These are phyloP conservation scores for Paratrimastix pyriformis DNA, from an alignment of 78 protist species.

Conservation along the genomic window DNA sequence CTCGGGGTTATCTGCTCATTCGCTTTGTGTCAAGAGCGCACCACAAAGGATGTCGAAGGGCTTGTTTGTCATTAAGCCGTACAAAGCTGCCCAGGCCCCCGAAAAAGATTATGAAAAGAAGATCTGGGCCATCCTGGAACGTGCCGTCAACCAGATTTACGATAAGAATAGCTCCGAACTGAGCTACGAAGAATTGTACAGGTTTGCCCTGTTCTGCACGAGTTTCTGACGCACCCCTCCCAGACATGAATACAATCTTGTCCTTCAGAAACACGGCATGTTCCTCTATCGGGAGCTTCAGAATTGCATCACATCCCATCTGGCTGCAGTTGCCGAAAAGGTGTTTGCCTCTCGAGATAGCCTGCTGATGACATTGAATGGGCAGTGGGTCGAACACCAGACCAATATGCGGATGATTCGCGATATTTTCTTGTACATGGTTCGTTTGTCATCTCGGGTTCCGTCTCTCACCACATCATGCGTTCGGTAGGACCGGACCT, in stretches of 20 bases:
- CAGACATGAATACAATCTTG: conserved; percentile 76
- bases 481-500: conserved; percentile 56
- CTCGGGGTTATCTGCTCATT: no score
- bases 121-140: conserved; percentile 55
- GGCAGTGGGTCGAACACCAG: conserved; percentile 61
- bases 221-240: neutral
- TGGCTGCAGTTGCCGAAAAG: conserved; percentile 23
- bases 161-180: conserved; percentile 64
- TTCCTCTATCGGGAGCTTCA: conserved; percentile 55
- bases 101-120: conserved; percentile 18
- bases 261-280: conserved; percentile 69
- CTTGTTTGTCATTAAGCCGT: no score
- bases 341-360: conserved; percentile 28
- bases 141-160: conserved; percentile 61
- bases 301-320: conserved; percentile 46
- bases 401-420: conserved; percentile 69
- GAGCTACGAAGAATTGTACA: conserved; percentile 72
- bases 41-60: no score
- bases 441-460: neutral
- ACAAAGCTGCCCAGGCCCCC: no score
- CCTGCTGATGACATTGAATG: conserved; percentile 37
- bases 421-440: conserved; percentile 84
- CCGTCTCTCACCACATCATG: neutral
- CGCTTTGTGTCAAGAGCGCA: no score
- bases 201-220: neutral